A percentile compares a stretch with the other conserved stretches of the same genome.
These are phyloP conservation scores for Neurospora sp. DNA, from an alignment of 495 filamentous ascomycete genomes.

Conservation along the genomic window DNA sequence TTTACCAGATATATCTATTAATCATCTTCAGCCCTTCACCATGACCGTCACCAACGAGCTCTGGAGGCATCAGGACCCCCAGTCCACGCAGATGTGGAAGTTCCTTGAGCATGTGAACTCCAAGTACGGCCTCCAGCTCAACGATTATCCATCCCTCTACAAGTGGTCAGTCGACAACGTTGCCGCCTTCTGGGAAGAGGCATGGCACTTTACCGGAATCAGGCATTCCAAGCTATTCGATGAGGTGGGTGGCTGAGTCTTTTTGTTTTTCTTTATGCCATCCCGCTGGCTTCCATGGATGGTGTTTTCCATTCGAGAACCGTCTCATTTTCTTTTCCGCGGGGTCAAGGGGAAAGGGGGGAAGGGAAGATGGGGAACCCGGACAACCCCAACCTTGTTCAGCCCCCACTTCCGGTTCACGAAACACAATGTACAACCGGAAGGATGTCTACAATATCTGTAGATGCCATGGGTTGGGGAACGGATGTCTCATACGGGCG, in stretches of 20 bases:
- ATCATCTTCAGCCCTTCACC: neutral
- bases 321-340: neutral
- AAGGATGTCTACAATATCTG: neutral
- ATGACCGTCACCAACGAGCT: slow-evolving; percentile 40
- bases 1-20: neutral
- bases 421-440: slow-evolving; percentile 1
- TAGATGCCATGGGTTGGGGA: neutral
- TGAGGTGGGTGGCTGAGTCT: slow-evolving; percentile 33
- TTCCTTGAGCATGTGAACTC: slow-evolving; percentile 60
- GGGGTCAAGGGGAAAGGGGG: neutral
- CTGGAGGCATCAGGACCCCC: slow-evolving; percentile 62
- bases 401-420: neutral
- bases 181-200: slow-evolving; percentile 70
- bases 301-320: neutral
- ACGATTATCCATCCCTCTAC: slow-evolving; percentile 60
- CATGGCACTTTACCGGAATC: slow-evolving; percentile 74
- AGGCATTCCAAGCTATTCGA: slow-evolving; percentile 54
- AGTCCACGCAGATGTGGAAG: slow-evolving; percentile 55
- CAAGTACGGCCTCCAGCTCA: slow-evolving; percentile 52
- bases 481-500: neutral
- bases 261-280: neutral
- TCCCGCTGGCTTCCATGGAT: neutral
- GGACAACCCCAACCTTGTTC: neutral
- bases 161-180: slow-evolving; percentile 75
- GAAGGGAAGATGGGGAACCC: neutral